Evolutionary conservation across 495 filamentous ascomycete species (phyloP), one percentile per base, ranked within the genome.

Genomic region (Neurospora sp.): DNA sequence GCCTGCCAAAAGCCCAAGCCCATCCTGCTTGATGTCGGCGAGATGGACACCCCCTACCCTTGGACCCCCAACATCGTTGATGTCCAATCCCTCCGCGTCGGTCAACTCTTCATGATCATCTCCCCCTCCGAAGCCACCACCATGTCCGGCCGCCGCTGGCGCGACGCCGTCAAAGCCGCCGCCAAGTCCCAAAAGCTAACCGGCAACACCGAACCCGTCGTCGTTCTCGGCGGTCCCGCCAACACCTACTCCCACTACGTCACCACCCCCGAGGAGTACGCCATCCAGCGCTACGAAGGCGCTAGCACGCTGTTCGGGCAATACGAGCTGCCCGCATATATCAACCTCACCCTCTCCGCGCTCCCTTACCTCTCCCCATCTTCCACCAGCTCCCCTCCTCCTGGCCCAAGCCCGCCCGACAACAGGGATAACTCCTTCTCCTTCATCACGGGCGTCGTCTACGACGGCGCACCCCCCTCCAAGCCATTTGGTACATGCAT

Each of bases 201-300:
- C 37, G 68, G 73, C 10, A 18, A 31, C 74, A 74, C 59, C 1
- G 83, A 83, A 11, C 87, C 87, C 1, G 79, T 80, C 14, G 87
- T 88, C 8, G 90, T 98, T 16, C 84, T 99, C 22, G 94, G 94
- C 27, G 93, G 92, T 3, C 96, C 96, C 1, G 92, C 94, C 1
- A 99, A 99, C 80, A 92, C 89, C 31, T 99, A 99, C 80, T 90
- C 94, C 3, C 96, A 99, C 78, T 99, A 99, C 80, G 89, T 93
- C 72, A 81, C 93, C 10, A 99, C 96, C 1, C 90, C 92, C 61
- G 94, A 98, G 78, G 96, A 99, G 79, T 99, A 96, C 80, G 83
- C 81, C 27, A 85, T 94, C 69, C 96, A 99, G 83, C 92, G 96
- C 37, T 98, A 99, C 82, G 96, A 99, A 82, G 96, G 96, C 70